Evolutionary conservation across 192 early-diverging fungal genomes (phyloP).

Genomic region (Linnemannia zychae): DNA sequence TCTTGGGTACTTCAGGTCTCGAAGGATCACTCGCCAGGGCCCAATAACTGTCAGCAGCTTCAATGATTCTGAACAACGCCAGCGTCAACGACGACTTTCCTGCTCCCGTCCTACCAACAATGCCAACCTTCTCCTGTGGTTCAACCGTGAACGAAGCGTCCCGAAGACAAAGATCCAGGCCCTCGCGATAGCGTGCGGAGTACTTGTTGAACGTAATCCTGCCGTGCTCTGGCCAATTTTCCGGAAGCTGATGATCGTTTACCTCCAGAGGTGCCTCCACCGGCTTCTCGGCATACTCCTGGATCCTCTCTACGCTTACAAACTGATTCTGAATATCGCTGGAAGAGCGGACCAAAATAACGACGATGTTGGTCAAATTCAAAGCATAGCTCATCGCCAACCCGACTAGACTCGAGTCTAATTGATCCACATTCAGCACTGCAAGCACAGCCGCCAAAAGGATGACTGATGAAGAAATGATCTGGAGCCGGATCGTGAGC

Average conservation of each 20-base stretch:
- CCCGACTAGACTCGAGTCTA: constrained; percentile 86
- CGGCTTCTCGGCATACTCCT: constrained; percentile 82
- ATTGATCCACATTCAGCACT: constrained; percentile 52
- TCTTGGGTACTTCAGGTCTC: background rate
- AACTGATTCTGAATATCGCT: constrained; percentile 83
- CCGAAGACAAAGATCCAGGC: constrained; percentile 54
- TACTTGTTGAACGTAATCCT: constrained; percentile 47
- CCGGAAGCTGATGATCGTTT: constrained; percentile 55
- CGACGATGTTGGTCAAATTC: constrained; percentile 77
- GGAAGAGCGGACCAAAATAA: constrained; percentile 78
- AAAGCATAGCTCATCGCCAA: constrained; percentile 85
- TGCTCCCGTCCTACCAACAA: constrained; percentile 60
- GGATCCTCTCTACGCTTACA: constrained; percentile 86
- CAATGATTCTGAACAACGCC: constrained; percentile 61
- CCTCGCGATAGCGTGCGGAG: constrained; percentile 53
- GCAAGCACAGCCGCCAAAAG: constrained; percentile 74
- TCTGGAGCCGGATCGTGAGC: constrained; percentile 81
- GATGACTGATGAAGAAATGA: constrained; percentile 73
- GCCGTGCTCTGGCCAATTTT: constrained; percentile 54
- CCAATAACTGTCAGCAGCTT: constrained; percentile 52
- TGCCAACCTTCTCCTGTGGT: constrained; percentile 53
- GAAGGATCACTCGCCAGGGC: constrained; percentile 28
- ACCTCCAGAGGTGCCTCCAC: constrained; percentile 75
- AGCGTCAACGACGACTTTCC: constrained; percentile 59
- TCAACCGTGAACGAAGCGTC: constrained; percentile 63